Percentiles rank a stretch among this genome's conserved stretches.
phyloP scores from a whole-genome alignment of 75 land plant species.

The Cupressus sempervirens region DNA sequence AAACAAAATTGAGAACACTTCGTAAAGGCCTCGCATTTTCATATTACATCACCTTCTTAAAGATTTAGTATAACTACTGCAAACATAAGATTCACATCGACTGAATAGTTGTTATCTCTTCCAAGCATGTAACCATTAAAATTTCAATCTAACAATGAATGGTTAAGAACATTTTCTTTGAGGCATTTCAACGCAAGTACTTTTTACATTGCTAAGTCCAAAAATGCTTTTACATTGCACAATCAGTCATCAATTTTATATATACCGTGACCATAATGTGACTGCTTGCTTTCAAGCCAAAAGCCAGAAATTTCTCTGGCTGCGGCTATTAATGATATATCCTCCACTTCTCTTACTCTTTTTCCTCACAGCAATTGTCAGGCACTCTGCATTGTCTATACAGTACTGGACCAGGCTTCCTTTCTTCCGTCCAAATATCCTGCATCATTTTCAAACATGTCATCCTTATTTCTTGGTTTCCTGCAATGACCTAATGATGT shows the following conservation, averaged over 20 bases:
- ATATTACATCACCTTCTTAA: neutral
- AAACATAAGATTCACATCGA: neutral
- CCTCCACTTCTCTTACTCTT: conserved; percentile 60
- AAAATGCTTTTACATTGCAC: neutral
- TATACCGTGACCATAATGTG: neutral
- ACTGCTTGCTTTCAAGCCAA: conserved; percentile 38
- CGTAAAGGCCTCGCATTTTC: neutral
- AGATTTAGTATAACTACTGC: neutral
- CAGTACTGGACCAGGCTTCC: conserved; percentile 45
- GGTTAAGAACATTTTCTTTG: neutral
- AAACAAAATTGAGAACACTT: neutral
- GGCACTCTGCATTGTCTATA: conserved; percentile 60
- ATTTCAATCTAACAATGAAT: neutral
- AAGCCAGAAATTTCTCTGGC: conserved; percentile 88
- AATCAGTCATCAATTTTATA: neutral
- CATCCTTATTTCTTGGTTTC: neutral
- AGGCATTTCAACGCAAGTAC: neutral
- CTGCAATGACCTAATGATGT: neutral
- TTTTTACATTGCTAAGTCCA: conserved; percentile 1
- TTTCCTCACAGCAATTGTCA: conserved; percentile 67
- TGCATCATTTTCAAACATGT: neutral
- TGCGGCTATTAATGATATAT: conserved; percentile 62
- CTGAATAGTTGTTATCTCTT: neutral
- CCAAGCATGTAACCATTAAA: neutral
- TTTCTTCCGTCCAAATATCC: conserved; percentile 1